phyloP scores from a whole-genome alignment of 2,329 filamentous ascomycete genomes.

The Xylaria sp. region DNA sequence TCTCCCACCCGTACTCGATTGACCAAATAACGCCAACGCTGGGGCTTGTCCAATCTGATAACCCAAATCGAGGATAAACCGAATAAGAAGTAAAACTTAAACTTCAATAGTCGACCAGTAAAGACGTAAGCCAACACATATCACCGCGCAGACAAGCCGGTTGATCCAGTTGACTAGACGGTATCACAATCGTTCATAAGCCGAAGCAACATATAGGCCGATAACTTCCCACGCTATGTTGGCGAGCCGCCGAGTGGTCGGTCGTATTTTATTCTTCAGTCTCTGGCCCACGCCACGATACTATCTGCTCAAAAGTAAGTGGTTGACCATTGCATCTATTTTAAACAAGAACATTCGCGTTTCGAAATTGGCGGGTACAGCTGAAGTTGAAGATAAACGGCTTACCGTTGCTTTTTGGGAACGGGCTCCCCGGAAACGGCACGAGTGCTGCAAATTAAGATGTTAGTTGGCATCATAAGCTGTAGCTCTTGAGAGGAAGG shows the following conservation, averaged over 20 bases:
- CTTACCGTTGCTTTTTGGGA: neutral
- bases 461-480: neutral
- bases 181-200: neutral
- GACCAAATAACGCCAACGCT: neutral
- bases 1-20: neutral
- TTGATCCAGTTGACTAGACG: neutral
- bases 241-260: neutral
- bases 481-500: neutral
- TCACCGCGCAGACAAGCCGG: neutral
- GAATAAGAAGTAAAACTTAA: neutral
- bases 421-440: neutral
- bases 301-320: neutral
- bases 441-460: neutral
- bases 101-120: neutral
- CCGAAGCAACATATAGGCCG: neutral
- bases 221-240: neutral
- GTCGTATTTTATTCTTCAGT: neutral
- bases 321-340: neutral
- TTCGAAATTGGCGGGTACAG: neutral
- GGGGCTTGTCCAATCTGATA: neutral
- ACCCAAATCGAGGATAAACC: neutral
- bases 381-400: neutral
- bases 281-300: neutral
- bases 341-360: neutral
- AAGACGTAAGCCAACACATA: neutral